Evolutionary conservation across 2,329 filamentous ascomycete species (phyloP), one percentile per base, ranked within the genome.

Genomic region (Cercospora citrullina): DNA sequence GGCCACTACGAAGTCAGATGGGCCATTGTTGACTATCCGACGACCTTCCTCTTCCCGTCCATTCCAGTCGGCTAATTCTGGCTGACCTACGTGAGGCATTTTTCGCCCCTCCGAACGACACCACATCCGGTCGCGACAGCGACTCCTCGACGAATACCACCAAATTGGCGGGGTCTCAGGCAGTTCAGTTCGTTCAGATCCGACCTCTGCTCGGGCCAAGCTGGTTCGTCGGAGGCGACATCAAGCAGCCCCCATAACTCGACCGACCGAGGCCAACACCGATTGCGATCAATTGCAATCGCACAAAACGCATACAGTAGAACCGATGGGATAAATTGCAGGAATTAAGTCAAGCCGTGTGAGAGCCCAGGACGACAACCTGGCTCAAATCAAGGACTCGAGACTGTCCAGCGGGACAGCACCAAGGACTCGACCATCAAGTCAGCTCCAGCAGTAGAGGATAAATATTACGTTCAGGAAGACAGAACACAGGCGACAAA

Each of bases 141-240:
- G 80, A 80, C 79, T 74, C 72, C 71, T 63, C 68, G 51, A 64
- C 71, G 75, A 79, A 86, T 82, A 88, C 87, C 88, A 91, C 88
- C 93, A 96, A 96, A 89, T 96, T 96, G 93, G 93, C 92, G 92
- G 91, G 91, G 87, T 85, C 89, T 88, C 87, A 86, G 83, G 85
- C 86, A 83, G 81, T 86, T 82, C 83, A 87, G 84, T 87, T 91
- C 81, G 90, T 89, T 81, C 90, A 90, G 84, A 86, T 90, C 80
- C 90, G 90, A 86, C 94, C 93, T 88, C 92, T 96, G 85, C 90
- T 94, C 81, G 93, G 93, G 86, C 94, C 93, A 83, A 89, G 90
- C 86, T 92, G 93, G 93, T 93, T 96, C 89, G 94, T 94, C 82
- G 94, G 94, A 91, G 92, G 93, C 85, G 92, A 95, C 86, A 74